A percentile compares a stretch with the other conserved stretches of the same genome.
Conservation (phyloP, 2,329 filamentous ascomycete genomes). For the Neoascochyta sp. region DNA sequence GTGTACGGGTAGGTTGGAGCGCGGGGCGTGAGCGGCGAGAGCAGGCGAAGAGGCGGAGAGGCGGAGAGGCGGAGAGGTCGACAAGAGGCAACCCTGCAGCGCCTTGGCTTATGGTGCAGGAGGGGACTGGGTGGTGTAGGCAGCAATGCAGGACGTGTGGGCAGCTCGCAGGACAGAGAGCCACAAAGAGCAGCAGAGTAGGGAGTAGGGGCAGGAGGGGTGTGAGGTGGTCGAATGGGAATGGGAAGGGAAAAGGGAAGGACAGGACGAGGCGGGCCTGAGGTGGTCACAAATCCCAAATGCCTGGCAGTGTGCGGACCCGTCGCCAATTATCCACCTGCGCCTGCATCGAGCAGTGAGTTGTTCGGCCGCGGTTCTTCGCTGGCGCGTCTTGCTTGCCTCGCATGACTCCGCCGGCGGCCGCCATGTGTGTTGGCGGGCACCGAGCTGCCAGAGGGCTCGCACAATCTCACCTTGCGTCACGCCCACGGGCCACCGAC, state of each 20-base stretch:
- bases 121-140: conserved; percentile 32
- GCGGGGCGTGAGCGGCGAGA: conserved; percentile 32
- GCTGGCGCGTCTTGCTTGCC: conserved; percentile 30
- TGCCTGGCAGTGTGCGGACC: conserved; percentile 26
- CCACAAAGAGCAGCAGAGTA: conserved; percentile 34
- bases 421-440: conserved; percentile 35
- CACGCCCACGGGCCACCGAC: conserved; percentile 19
- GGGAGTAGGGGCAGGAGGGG: conserved; percentile 26
- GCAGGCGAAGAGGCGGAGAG: conserved; percentile 33
- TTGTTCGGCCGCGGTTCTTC: conserved; percentile 29
- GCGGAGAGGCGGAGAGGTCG: conserved; percentile 34
- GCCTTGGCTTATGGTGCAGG: conserved; percentile 40
- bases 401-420: conserved; percentile 28
- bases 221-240: conserved; percentile 30
- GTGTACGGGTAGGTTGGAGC: conserved; percentile 28
- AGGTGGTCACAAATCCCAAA: conserved; percentile 36
- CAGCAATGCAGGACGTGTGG: conserved; percentile 41
- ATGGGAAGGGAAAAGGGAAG: conserved; percentile 22
- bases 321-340: conserved; percentile 37
- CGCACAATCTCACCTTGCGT: conserved; percentile 39
- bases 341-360: conserved; percentile 36
- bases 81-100: conserved; percentile 41
- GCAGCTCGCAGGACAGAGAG: conserved; percentile 34
- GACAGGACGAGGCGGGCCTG: conserved; percentile 31
- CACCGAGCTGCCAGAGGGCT: conserved; percentile 37